A percentile compares a stretch with the other conserved stretches of the same genome.
Evolutionary conservation across 2,329 filamentous ascomycete species (phyloP).

Genomic region (Hymenoscyphus fraxineus): DNA sequence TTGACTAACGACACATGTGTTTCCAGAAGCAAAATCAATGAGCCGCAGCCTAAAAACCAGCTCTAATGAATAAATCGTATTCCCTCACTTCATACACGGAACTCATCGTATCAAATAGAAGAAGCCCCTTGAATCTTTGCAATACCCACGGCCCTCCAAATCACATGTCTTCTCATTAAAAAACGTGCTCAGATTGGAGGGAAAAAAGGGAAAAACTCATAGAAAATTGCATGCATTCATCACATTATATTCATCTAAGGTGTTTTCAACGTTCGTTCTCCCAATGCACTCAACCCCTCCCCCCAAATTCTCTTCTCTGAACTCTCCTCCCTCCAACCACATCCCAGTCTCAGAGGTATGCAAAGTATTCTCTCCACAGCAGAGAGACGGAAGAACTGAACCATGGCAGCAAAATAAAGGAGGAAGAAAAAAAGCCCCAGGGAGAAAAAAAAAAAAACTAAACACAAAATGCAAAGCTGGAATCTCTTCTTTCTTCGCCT

Average conservation of each 20-base stretch:
- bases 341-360: not conserved
- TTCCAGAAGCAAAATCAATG: too few relatives aligned
- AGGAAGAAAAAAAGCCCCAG: not conserved
- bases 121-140: too few relatives aligned
- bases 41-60: too few relatives aligned
- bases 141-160: too few relatives aligned
- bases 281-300: not conserved
- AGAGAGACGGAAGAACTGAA: not conserved
- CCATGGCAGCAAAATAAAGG: not conserved
- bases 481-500: not conserved
- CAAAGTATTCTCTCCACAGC: not conserved
- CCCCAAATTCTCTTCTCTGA: not conserved
- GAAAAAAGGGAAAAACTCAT: not conserved
- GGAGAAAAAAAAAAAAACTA: not conserved
- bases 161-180: too few relatives aligned
- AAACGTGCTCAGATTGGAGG: not conserved
- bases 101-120: too few relatives aligned
- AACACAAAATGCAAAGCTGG: slow-evolving; percentile 2
- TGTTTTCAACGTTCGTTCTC: not conserved
- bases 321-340: not conserved
- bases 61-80: too few relatives aligned
- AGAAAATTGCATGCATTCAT: not conserved
- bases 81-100: too few relatives aligned
- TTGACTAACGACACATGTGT: too few relatives aligned
- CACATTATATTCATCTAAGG: slow-evolving; percentile 1